A percentile compares a stretch with the other conserved stretches of the same genome.
Evolutionary conservation across 257 asterid species (phyloP).

Genomic region (Solanum gandarillasii): DNA sequence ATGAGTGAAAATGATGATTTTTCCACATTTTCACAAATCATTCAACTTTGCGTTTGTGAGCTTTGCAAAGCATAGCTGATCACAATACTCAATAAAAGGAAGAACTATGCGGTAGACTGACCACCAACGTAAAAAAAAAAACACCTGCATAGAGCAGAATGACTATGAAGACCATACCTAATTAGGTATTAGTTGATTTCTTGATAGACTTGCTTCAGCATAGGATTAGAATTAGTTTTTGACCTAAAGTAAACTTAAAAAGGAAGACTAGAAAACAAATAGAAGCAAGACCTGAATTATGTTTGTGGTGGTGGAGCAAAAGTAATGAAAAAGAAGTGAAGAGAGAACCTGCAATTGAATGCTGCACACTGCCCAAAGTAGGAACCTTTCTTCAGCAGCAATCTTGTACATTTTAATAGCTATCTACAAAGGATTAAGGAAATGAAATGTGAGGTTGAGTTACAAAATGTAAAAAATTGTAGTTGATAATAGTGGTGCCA

Average conservation of each 20-base stretch:
- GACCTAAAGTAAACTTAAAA: neutral
- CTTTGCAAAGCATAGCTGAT: neutral
- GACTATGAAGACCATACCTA: neutral
- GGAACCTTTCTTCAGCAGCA: slow-evolving; percentile 81
- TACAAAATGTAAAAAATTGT: neutral
- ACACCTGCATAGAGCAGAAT: neutral
- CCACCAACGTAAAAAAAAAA: neutral
- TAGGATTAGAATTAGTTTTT: neutral
- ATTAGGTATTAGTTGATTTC: neutral
- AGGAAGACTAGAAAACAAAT: neutral
- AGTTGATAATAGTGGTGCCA: slow-evolving; percentile 3
- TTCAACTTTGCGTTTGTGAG: neutral
- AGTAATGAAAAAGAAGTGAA: neutral
- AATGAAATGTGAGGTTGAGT: neutral
- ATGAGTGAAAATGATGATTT: neutral
- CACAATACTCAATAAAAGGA: neutral
- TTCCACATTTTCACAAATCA: neutral
- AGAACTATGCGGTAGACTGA: neutral
- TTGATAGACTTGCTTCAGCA: neutral
- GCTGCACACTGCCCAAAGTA: slow-evolving; percentile 99
- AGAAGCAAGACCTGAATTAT: neutral
- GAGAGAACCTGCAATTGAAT: slow-evolving; percentile 82
- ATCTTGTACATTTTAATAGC: slow-evolving; percentile 95
- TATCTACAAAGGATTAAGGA: slow-evolving; percentile 30
- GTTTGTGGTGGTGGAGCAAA: neutral